Percentiles rank a stretch among this genome's conserved stretches.
These are phyloP conservation scores for Microsporum audouinii DNA, from an alignment of 2,329 filamentous ascomycete species.

Conservation along the genomic window DNA sequence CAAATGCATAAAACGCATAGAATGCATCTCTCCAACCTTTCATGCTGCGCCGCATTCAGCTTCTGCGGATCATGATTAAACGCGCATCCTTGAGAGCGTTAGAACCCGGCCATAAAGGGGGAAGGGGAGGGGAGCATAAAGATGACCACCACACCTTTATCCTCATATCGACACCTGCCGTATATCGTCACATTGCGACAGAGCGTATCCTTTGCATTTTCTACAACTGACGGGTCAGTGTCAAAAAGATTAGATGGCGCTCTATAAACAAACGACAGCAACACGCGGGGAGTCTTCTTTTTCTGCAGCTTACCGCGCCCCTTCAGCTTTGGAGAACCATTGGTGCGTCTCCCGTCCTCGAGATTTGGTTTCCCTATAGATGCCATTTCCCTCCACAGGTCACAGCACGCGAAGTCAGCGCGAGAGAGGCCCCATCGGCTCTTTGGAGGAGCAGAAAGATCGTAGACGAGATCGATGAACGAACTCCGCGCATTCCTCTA, in stretches of 20 bases:
- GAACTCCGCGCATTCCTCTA: constrained; percentile 1
- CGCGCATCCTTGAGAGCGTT: constrained; percentile 49
- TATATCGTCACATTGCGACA: constrained; percentile 92
- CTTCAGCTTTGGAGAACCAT: constrained; percentile 38
- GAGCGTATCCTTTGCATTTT: constrained; percentile 73
- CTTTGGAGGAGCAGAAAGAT: constrained; percentile 11
- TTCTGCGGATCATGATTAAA: constrained; percentile 75
- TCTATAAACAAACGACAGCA: neutral
- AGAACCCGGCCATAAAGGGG: constrained; percentile 10
- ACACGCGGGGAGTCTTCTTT: constrained; percentile 3
- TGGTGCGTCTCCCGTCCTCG: constrained; percentile 36
- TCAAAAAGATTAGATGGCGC: neutral
- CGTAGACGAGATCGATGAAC: neutral
- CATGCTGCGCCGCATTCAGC: constrained; percentile 26
- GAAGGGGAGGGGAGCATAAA: neutral
- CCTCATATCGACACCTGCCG: constrained; percentile 83
- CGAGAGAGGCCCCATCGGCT: constrained; percentile 32
- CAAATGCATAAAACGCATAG: neutral
- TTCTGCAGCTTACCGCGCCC: constrained; percentile 34
- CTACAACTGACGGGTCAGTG: constrained; percentile 29
- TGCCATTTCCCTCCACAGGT: constrained; percentile 31
- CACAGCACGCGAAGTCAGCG: constrained; percentile 24
- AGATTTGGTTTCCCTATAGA: constrained; percentile 33
- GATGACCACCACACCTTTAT: constrained; percentile 47
- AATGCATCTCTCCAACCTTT: constrained; percentile 26